These are phyloP conservation scores for Aspergillus ibericus DNA, from an alignment of 2,329 filamentous ascomycete species.

Conservation along the genomic window DNA sequence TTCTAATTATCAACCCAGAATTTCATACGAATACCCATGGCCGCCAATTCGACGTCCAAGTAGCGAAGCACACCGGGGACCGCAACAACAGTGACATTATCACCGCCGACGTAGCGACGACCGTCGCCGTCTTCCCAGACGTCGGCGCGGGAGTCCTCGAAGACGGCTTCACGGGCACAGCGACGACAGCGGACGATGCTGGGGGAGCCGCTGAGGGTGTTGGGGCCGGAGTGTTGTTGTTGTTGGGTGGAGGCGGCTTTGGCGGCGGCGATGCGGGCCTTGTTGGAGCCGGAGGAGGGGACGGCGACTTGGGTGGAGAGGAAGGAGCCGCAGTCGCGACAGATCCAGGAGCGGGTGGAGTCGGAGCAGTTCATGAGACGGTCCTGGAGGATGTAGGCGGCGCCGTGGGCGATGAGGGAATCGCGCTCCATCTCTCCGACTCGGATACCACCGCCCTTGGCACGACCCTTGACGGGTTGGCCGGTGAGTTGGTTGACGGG, in stretches of 20 bases:
- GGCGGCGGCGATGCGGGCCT: constrained; percentile 30
- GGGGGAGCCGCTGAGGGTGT: constrained; percentile 60
- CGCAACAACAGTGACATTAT: constrained; percentile 86
- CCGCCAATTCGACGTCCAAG: constrained; percentile 89
- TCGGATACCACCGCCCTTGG: constrained; percentile 96
- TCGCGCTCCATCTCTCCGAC: constrained; percentile 99
- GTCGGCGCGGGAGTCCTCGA: constrained; percentile 67
- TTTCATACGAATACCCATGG: constrained; percentile 95
- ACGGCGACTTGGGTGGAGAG: constrained; percentile 69
- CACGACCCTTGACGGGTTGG: constrained; percentile 94
- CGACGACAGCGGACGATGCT: constrained; percentile 74
- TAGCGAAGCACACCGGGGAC: constrained; percentile 91
- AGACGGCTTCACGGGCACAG: constrained; percentile 67
- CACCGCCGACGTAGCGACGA: constrained; percentile 79
- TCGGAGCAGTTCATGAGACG: constrained; percentile 96
- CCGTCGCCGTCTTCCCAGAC: constrained; percentile 90
- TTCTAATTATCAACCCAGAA: constrained; percentile 67
- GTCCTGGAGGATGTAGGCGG: constrained; percentile 91
- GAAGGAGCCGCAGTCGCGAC: constrained; percentile 85
- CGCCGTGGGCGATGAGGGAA: constrained; percentile 89
- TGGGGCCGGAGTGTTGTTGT: constrained; percentile 37
- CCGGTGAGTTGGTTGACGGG: constrained; percentile 87
- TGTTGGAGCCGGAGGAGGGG: constrained; percentile 29
- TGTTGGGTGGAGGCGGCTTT: constrained; percentile 34
- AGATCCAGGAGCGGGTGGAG: constrained; percentile 86